Evolutionary conservation across 169 alveolate species (phyloP).

Genomic region (Babesia gibsoni): DNA sequence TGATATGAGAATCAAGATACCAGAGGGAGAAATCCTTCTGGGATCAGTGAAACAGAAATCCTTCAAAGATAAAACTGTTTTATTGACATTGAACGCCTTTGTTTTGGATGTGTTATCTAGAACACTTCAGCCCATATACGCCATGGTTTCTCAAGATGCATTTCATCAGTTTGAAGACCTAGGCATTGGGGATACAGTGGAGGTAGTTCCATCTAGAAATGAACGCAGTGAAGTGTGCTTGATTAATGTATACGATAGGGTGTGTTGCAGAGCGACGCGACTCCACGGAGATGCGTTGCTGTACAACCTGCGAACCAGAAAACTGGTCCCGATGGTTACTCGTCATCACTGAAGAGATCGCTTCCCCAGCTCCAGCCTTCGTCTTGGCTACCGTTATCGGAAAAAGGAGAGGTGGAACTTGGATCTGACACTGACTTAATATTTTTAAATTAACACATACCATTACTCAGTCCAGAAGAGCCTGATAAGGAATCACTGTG

Average conservation of each 20-base stretch:
- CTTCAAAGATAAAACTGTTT: constrained; percentile 9
- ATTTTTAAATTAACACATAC: not conserved
- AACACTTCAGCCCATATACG: constrained; percentile 37
- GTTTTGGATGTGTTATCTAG: not conserved
- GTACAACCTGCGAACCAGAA: constrained; percentile 33
- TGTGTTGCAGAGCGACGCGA: constrained; percentile 27
- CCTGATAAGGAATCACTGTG: not conserved
- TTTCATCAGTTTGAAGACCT: constrained; percentile 34
- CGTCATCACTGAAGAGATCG: constrained; percentile 46
- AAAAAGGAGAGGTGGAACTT: constrained; percentile 23
- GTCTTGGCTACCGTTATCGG: constrained; percentile 28
- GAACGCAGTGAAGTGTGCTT: constrained; percentile 4
- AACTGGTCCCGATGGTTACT: constrained; percentile 34
- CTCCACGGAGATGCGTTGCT: constrained; percentile 43
- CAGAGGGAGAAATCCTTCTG: not conserved
- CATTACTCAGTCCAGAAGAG: not conserved
- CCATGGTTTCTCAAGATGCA: constrained; percentile 22
- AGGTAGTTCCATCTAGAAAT: not conserved
- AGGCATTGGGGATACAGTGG: constrained; percentile 34
- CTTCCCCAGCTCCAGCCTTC: constrained; percentile 64
- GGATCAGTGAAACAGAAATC: constrained; percentile 17
- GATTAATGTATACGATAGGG: not conserved
- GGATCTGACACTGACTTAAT: not conserved
- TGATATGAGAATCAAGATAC: not conserved
- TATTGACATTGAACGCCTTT: constrained; percentile 8